A percentile compares a stretch with the other conserved stretches of the same genome.
phyloP scores from a whole-genome alignment of 2,329 filamentous ascomycete genomes.

The Monosporascus ibericus region DNA sequence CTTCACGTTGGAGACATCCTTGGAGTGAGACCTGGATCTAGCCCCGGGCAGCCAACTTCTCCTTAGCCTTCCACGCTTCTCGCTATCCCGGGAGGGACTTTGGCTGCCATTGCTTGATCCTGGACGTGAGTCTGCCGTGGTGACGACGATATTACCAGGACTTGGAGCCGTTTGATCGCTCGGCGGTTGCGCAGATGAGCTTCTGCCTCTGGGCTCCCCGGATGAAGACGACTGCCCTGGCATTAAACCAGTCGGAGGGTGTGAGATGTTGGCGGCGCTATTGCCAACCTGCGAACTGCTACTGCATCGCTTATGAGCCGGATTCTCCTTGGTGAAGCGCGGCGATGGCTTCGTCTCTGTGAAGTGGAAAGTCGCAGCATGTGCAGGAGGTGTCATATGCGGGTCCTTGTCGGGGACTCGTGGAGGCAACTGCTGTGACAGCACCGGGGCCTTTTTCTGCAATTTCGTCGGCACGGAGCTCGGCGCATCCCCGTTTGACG shows the following conservation, averaged over 20 bases:
- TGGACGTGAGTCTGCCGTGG: slow-evolving; percentile 20
- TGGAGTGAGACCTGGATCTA: slow-evolving; percentile 46
- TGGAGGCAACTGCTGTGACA: slow-evolving; percentile 11
- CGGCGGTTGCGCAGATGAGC: slow-evolving; percentile 42
- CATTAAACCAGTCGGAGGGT: slow-evolving; percentile 11
- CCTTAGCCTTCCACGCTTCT: slow-evolving; percentile 37
- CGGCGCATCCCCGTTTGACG: slow-evolving; percentile 7
- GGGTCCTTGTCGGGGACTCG: slow-evolving; percentile 11
- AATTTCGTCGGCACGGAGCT: slow-evolving; percentile 10
- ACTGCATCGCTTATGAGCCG: slow-evolving; percentile 14
- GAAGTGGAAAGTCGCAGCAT: slow-evolving; percentile 15
- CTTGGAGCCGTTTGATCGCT: slow-evolving; percentile 16
- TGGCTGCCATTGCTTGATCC: slow-evolving; percentile 35
- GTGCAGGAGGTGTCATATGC: slow-evolving; percentile 11
- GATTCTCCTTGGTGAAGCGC: slow-evolving; percentile 16
- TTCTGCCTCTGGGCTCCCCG: slow-evolving; percentile 36
- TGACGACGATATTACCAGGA: slow-evolving; percentile 27
- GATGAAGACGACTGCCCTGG: slow-evolving; percentile 20
- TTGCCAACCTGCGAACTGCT: slow-evolving; percentile 19
- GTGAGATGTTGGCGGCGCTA: slow-evolving; percentile 7
- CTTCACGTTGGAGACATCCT: slow-evolving; percentile 22
- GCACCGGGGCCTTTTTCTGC: slow-evolving; percentile 17
- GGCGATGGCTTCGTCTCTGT: slow-evolving; percentile 20
- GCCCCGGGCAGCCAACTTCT: slow-evolving; percentile 49
- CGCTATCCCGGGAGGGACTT: slow-evolving; percentile 32